These are phyloP conservation scores for Cercospora sesami DNA, from an alignment of 2,329 filamentous ascomycete genomes.

Conservation along the genomic window DNA sequence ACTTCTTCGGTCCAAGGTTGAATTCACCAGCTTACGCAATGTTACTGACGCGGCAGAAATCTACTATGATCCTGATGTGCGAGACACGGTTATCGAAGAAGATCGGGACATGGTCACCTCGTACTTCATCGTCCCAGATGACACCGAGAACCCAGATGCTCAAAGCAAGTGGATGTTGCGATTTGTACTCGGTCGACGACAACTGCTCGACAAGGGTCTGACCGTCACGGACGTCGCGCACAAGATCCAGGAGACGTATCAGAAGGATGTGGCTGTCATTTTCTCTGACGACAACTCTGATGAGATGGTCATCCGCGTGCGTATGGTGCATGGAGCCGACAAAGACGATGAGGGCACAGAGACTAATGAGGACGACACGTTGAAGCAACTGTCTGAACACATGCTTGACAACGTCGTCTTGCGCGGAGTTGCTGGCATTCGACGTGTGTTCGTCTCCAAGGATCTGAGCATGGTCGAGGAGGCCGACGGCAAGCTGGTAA, in stretches of 20 bases:
- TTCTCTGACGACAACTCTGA: conserved; percentile 99
- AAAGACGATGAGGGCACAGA: conserved; percentile 63
- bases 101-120: conserved; percentile 95
- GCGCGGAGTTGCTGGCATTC: conserved; percentile 84
- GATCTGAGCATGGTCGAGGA: conserved; percentile 68
- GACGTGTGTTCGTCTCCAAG: conserved; percentile 89
- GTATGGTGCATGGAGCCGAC: conserved; percentile 52
- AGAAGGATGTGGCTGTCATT: conserved; percentile 81
- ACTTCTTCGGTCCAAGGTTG: conserved; percentile 80
- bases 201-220: conserved; percentile 91
- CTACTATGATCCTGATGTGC: conserved; percentile 92
- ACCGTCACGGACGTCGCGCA: conserved; percentile 86
- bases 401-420: conserved; percentile 87
- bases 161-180: conserved; percentile 96
- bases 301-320: conserved; percentile 88
- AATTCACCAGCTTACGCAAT: conserved; percentile 90
- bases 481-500: conserved; percentile 70
- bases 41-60: conserved; percentile 92
- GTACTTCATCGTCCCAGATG: conserved; percentile 91
- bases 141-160: conserved; percentile 59
- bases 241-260: conserved; percentile 86
- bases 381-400: conserved; percentile 89
- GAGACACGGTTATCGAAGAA: conserved; percentile 78
- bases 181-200: conserved; percentile 88
- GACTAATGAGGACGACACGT: conserved; percentile 74